phyloP scores from a whole-genome alignment of 345 rosid genomes.

The Raphanus raphanistrum region DNA sequence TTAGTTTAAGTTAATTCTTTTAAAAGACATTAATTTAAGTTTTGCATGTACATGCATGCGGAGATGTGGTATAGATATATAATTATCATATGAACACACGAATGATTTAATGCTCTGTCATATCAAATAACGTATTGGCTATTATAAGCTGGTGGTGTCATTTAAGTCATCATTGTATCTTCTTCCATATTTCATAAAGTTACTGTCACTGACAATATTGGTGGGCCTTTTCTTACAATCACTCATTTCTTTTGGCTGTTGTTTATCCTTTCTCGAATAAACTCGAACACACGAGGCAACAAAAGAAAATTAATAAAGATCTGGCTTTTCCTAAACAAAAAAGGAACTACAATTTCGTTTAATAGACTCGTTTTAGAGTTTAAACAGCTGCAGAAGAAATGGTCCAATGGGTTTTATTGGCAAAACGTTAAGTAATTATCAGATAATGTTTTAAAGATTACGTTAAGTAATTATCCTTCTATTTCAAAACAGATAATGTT shows the following conservation, averaged over 20 bases:
- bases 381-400: neutral
- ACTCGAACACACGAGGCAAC: neutral
- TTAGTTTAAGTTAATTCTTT: neutral
- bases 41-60: conserved; percentile 12
- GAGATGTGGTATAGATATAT: neutral
- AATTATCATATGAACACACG: conserved; percentile 11
- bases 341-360: neutral
- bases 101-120: conserved; percentile 33
- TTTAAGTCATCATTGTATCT: conserved; percentile 40
- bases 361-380: neutral
- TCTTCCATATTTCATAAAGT: conserved; percentile 35
- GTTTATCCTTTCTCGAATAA: neutral
- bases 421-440: neutral
- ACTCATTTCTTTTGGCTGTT: neutral
- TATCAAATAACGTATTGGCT: conserved; percentile 36
- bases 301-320: neutral
- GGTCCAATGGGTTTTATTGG: neutral
- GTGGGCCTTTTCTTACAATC: conserved; percentile 26
- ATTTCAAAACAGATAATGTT: too few relatives aligned
- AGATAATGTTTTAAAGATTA: too few relatives aligned
- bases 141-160: conserved; percentile 36
- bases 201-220: conserved; percentile 30
- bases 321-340: neutral
- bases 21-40: neutral
- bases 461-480: too few relatives aligned